Base-by-base conservation (phyloP, 305 asterid genomes). In the Caryopteris hybrid region DNA sequence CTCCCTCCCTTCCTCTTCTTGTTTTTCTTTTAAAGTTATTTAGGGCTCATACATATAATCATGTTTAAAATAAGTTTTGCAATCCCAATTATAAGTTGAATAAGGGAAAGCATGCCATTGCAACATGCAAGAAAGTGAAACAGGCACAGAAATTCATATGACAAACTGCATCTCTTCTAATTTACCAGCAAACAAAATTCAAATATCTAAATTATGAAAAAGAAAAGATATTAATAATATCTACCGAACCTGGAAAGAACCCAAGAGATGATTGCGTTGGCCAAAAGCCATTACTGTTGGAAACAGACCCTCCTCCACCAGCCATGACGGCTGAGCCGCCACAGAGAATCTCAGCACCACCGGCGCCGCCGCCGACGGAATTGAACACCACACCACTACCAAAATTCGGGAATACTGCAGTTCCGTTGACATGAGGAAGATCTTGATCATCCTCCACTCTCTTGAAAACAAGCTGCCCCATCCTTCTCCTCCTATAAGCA, bases 401-500 rank as follows among this genome's bases (percentile, higher is more conserved):
- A 38, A 8, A 47, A 33, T 39, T 29, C 3, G 47, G 41, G 23
- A 74, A 14, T 5, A 36, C 11, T 2, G 41, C 41, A 36, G 10
- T 36, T 6, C 12, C 23, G 21, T 45, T n/a, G 21, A 43, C 36
- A 18, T 41, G 13, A 8, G 50, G 50, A 16, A 43, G 50, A 43
- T n/a, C 17, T 2, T 43, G 53, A 6, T 55, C 64, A 20, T 74
- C 79, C 22, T 79, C 83, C 20, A 45, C 48, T 73, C 76, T 77
- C 42, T 78, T 74, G 66, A 70, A 83, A 52, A 84, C 90, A 56
- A 86, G 77, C 20, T 84, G 94, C 6, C 88, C 83, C 93, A 85
- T 85, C 66, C 83, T 91, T 52, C 94, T 81, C 71, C 88, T 78
- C 9, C 95, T 64, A 33, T 80, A 84, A 63, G 93, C 86, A 68